Evolutionary conservation across 2,329 filamentous ascomycete species (phyloP), one percentile per base, ranked within the genome.

Genomic region (Sarocladium strictum): DNA sequence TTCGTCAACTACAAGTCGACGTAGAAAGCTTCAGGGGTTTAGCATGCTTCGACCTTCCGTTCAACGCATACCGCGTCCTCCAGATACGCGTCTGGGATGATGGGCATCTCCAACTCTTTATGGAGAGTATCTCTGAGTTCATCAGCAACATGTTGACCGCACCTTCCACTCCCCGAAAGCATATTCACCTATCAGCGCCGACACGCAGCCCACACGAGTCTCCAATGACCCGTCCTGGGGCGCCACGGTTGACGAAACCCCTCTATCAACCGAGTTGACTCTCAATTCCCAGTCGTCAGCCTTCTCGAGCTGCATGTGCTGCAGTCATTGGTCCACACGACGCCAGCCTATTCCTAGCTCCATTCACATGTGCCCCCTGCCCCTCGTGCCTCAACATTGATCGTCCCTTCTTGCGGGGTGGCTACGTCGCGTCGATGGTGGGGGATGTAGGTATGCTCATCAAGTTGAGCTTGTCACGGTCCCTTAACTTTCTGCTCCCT

Each of bases 291-390:
- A 51, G 47, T 51, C 17, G 47, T 11, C 47, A 35, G 29, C 17
- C 17, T 33, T 45, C 37, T 40, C 14, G 52, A 21, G 24, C 24
- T 33, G 32, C 55, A 74, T 74, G 72, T 74, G 72, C 66, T 63
- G 63, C 64, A 73, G 67, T 62, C 63, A 74, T 74, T 74, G 72
- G 72, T 58, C 67, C 63, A 66, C 63, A 61, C 61, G 55, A 35
- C 26, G 27, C 47, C 47, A 27, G 24, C n/a, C 27, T 17, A 51
- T 51, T 4, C 17, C 27, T 35, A 23, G 29, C 47, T 24, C 47
- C 26, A 32, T 51, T 33, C 47, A 17, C 19, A 10, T 21, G 27
- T 9, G 9, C 14, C 17, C 47, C 47, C 3, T 11, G 27, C 47
- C 47, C 26, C 47, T 51, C 29, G 27, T 33, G n/a, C 29, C 27